Evolutionary conservation across 2,329 filamentous ascomycete genomes (phyloP).

Genomic region (Cladosporium sp.): DNA sequence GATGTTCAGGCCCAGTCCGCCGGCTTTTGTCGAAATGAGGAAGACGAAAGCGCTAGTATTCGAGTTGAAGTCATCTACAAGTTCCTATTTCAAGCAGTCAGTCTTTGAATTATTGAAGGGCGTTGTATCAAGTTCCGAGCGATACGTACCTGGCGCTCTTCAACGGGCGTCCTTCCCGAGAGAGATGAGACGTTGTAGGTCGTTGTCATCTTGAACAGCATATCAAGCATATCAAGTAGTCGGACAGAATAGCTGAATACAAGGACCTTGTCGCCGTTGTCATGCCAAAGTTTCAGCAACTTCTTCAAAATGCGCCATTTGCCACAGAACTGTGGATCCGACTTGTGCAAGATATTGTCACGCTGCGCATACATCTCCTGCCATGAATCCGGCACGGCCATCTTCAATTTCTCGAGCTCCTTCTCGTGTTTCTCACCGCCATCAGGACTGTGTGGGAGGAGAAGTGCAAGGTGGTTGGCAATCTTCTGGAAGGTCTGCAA

Average conservation of each 20-base stretch:
- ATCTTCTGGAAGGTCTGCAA: constrained; percentile 81
- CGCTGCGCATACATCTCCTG: constrained; percentile 65
- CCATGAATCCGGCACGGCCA: constrained; percentile 72
- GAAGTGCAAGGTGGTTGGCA: constrained; percentile 83
- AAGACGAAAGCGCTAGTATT: constrained; percentile 88
- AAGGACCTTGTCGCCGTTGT: constrained; percentile 86
- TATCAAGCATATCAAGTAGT: constrained; percentile 75
- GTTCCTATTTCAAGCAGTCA: constrained; percentile 29
- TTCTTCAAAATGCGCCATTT: constrained; percentile 93
- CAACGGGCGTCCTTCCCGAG: constrained; percentile 76
- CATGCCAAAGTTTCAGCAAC: constrained; percentile 83
- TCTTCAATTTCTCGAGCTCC: constrained; percentile 67
- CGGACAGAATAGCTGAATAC: constrained; percentile 92
- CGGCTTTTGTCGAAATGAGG: constrained; percentile 87
- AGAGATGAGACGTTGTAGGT: constrained; percentile 88
- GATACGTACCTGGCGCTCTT: constrained; percentile 60
- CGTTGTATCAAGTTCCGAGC: no score
- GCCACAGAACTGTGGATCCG: constrained; percentile 87
- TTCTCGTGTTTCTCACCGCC: constrained; percentile 68
- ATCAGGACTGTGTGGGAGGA: constrained; percentile 67
- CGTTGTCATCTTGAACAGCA: constrained; percentile 75
- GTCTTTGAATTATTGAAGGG: constrained; percentile 21
- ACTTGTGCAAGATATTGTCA: constrained; percentile 73
- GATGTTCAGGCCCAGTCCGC: constrained; percentile 92
- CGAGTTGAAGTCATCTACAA: constrained; percentile 87